Base-by-base conservation (phyloP, 371 early-diverging fungal species). In the Choanephora cucurbitarum region DNA sequence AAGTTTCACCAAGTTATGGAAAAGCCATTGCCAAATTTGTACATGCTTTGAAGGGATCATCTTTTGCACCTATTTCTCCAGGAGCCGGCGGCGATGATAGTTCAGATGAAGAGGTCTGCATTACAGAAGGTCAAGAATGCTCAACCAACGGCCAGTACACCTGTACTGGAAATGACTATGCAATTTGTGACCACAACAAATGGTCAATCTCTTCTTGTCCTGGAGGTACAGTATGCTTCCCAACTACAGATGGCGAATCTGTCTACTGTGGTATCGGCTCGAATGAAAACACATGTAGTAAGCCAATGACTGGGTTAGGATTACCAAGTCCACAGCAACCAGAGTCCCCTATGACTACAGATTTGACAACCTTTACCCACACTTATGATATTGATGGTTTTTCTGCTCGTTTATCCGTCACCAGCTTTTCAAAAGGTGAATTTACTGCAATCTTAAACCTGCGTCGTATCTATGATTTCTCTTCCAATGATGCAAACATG, bases 401-500 rank as follows among this genome's bases (percentile, higher is more conserved):
- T 9, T 50, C 56, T 17, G 52, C 70, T 22, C 67, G 68, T 31
- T 31, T 76, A 10, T 57, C 64, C 9, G 69, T 72, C 4, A 34
- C 40, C 28, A 15, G 40, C 22, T 23, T 39, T 15, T 21, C 39
- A 3, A 31, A 32, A 6, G 19, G 23, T 3, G 41, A 9, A 0
- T 74, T 72, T 21, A 33, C 49, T 6, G 68, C 69, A 9, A 23
- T 62, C 1, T 46, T 77, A 37, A 74, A 74, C 52, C 66, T 64
- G 32, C 74, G 78, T 17, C 49, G 67, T 19, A 2, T 51, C 1
- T 33, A 61, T 19, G 50, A 62, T 9, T 42, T 18, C 19, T 46
- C 39, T 37, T 70, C 72, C 22, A 59, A 51, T 10, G 39, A 52
- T 18, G 53, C 32, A 1, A 51, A 69, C 15, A 56, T 45, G 9